Evolutionary conservation across 371 early-diverging fungal genomes (phyloP).

Genomic region (Zychaea mexicana): DNA sequence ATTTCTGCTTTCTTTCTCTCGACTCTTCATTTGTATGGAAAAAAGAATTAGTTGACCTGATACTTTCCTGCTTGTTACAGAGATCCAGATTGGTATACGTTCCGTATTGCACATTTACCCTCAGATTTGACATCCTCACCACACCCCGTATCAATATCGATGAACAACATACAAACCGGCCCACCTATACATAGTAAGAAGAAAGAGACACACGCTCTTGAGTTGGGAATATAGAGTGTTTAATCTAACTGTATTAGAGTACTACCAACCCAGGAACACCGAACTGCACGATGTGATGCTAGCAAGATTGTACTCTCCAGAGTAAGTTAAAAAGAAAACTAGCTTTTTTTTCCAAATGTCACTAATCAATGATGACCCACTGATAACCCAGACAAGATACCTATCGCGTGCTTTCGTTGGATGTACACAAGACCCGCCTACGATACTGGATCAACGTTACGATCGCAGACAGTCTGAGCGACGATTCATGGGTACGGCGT

Average conservation of each 20-base stretch:
- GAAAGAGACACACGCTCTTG: background rate
- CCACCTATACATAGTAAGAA: conserved; percentile 28
- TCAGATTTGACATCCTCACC: conserved; percentile 19
- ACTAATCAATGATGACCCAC: background rate
- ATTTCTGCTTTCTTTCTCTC: background rate
- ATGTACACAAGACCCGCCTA: conserved; percentile 28
- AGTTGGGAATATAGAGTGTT: too few species aligned
- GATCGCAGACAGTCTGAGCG: conserved; percentile 33
- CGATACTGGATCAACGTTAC: conserved; percentile 25
- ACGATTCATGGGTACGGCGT: background rate
- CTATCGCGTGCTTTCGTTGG: conserved; percentile 28
- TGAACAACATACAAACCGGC: conserved; percentile 20
- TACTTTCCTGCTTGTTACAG: too few species aligned
- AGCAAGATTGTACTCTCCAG: conserved; percentile 31
- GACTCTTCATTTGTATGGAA: too few species aligned
- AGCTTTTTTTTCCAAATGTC: background rate
- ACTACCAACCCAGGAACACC: conserved; percentile 27
- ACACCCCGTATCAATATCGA: conserved; percentile 14
- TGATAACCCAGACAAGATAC: conserved; percentile 26
- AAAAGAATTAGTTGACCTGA: background rate
- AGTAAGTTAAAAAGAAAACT: too few species aligned
- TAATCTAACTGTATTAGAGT: conserved; percentile 13
- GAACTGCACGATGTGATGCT: conserved; percentile 18
- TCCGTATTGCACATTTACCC: conserved; percentile 36
- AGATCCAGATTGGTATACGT: conserved; percentile 43